Percentiles rank a stretch among this genome's conserved stretches.
Conservation (phyloP, 1,284 basidiomycete genomes). For the Earliella scabrosa region DNA sequence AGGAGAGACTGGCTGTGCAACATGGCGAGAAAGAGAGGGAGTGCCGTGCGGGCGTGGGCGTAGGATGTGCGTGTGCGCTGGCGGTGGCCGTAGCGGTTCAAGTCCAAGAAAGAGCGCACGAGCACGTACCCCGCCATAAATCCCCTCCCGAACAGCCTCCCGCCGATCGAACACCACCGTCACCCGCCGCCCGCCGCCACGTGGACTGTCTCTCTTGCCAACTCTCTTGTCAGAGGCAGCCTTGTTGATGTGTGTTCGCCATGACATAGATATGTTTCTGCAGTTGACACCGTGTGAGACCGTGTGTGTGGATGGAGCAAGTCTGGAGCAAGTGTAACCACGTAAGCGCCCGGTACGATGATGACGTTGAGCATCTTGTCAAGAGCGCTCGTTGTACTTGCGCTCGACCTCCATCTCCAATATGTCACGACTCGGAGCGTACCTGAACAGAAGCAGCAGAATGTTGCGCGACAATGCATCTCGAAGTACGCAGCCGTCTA, state of each 20-base stretch:
- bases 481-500: constrained; percentile 32
- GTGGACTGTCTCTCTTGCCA: no score
- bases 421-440: constrained; percentile 40
- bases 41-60: constrained; percentile 33
- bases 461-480: constrained; percentile 38
- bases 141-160: neutral
- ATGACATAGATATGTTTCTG: no score
- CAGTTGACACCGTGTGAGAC: neutral
- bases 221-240: no score
- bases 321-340: no score
- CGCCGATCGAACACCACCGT: neutral
- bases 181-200: neutral
- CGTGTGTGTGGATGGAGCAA: no score
- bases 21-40: constrained; percentile 13
- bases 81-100: neutral
- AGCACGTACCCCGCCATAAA: neutral
- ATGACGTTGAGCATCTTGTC: constrained; percentile 1
- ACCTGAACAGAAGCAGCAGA: constrained; percentile 39
- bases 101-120: neutral
- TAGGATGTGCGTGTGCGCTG: constrained; percentile 3
- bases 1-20: constrained; percentile 25
- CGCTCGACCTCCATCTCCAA: constrained; percentile 1
- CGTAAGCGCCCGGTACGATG: neutral
- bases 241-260: no score
- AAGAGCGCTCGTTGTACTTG: neutral